phyloP scores from a whole-genome alignment of 2,329 filamentous ascomycete genomes.

The Beauveria caledonica region DNA sequence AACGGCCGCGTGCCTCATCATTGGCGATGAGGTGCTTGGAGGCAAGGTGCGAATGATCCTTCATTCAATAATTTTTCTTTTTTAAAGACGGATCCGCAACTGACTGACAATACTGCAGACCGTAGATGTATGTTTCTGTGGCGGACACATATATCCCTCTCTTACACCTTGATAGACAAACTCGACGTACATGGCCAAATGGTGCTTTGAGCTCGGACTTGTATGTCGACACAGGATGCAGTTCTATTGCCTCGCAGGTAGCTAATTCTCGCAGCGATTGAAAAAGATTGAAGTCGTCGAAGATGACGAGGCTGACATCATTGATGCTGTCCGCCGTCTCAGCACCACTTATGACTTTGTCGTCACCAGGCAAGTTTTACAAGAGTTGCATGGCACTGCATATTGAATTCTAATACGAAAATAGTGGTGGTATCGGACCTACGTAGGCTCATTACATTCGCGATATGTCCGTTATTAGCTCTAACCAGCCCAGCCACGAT shows the following conservation, averaged over 20 bases:
- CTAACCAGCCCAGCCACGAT: constrained; percentile 59
- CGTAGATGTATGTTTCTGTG: constrained; percentile 30
- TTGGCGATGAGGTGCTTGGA: constrained; percentile 93
- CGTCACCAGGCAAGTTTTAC: constrained; percentile 57
- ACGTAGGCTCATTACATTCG: constrained; percentile 51
- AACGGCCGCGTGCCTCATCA: constrained; percentile 87
- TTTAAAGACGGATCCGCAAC: not conserved
- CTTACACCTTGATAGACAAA: constrained; percentile 42
- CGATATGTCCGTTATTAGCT: not conserved
- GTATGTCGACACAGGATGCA: not conserved
- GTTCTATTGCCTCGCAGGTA: not conserved
- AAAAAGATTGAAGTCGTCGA: constrained; percentile 89
- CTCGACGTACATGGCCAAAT: constrained; percentile 55
- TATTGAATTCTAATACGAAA: not conserved
- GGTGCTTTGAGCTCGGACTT: constrained; percentile 28
- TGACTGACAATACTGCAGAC: constrained; percentile 19
- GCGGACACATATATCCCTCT: constrained; percentile 12
- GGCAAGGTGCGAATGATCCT: constrained; percentile 57
- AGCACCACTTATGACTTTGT: constrained; percentile 87
- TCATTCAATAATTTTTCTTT: not conserved
- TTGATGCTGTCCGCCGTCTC: constrained; percentile 82
- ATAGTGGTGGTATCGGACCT: constrained; percentile 82
- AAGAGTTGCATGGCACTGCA: not conserved
- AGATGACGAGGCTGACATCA: constrained; percentile 84
- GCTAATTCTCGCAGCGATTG: constrained; percentile 43